Evolutionary conservation across 2,329 filamentous ascomycete species (phyloP).

Genomic region (Calonectria hawksworthii): DNA sequence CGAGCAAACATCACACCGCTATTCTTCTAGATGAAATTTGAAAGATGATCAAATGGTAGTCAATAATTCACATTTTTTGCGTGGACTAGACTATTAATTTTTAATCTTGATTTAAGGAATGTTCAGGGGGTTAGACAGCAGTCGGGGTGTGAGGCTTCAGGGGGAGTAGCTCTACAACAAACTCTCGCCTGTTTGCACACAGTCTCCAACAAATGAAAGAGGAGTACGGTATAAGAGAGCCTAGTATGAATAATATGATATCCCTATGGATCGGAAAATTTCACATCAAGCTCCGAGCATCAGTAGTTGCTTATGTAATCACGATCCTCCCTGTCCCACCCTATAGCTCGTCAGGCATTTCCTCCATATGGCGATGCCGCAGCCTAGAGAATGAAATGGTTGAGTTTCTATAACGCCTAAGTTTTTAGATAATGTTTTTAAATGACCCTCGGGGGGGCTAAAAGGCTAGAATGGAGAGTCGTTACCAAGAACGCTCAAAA

Average conservation of each 20-base stretch:
- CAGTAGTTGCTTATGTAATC: neutral
- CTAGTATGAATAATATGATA: too few relatives aligned
- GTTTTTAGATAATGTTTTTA: too few relatives aligned
- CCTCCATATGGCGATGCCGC: accelerated
- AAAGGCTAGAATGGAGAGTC: too few relatives aligned
- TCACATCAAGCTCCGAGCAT: neutral
- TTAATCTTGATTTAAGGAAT: neutral
- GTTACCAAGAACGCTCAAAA: too few relatives aligned
- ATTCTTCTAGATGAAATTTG: neutral
- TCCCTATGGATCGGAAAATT: neutral
- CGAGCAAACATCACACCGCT: neutral
- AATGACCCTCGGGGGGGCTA: too few relatives aligned
- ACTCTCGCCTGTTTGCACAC: too few relatives aligned
- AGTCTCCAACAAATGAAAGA: neutral
- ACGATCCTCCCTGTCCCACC: neutral
- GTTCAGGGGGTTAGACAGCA: too few relatives aligned
- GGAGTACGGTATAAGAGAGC: too few relatives aligned
- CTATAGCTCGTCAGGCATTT: neutral
- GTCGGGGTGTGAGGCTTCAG: too few relatives aligned
- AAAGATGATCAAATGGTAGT: neutral
- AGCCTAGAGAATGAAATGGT: too few relatives aligned
- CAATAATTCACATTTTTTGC: neutral
- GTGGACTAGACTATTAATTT: neutral
- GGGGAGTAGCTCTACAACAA: too few relatives aligned
- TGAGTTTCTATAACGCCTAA: too few relatives aligned